Evolutionary conservation across 1,284 basidiomycete species (phyloP).

Genomic region (Rugiboletus extremiorientalis): DNA sequence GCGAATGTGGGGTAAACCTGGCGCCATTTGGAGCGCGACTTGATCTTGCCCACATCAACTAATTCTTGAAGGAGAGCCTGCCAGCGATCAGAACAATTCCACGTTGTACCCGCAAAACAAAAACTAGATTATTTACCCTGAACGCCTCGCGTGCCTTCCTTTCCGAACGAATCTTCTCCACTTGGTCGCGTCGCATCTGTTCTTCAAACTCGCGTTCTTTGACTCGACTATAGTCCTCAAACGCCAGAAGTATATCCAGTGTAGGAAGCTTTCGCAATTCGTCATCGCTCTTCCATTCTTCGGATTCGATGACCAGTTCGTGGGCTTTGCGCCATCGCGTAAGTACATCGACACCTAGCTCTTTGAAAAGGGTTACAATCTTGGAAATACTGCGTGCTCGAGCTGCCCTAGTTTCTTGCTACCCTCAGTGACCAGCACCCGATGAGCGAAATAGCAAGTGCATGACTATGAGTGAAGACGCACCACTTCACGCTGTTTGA

Average conservation of each 20-base stretch:
- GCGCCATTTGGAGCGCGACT: conserved; percentile 89
- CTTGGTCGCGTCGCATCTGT: conserved; percentile 70
- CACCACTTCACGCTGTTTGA: conserved; percentile 85
- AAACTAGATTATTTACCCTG: conserved; percentile 50
- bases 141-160: conserved; percentile 89
- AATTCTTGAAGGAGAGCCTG: conserved; percentile 74
- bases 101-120: not conserved
- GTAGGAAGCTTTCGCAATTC: conserved; percentile 82
- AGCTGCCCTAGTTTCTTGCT: conserved; percentile 77
- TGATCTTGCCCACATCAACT: conserved; percentile 65
- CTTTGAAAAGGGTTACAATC: conserved; percentile 77
- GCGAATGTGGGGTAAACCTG: conserved; percentile 77
- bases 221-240: conserved; percentile 88
- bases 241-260: conserved; percentile 87
- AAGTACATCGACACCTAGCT: conserved; percentile 82
- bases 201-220: conserved; percentile 89
- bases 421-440: conserved; percentile 11
- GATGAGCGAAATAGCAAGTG: conserved; percentile 7
- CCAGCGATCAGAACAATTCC: conserved; percentile 4
- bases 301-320: conserved; percentile 69
- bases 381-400: conserved; percentile 76
- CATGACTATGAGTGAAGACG: conserved; percentile 29
- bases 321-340: conserved; percentile 88
- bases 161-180: conserved; percentile 81
- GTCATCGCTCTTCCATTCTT: conserved; percentile 72